Evolutionary conservation across 441 rosid genomes (phyloP).

Genomic region (Aquilaria agallochum): DNA sequence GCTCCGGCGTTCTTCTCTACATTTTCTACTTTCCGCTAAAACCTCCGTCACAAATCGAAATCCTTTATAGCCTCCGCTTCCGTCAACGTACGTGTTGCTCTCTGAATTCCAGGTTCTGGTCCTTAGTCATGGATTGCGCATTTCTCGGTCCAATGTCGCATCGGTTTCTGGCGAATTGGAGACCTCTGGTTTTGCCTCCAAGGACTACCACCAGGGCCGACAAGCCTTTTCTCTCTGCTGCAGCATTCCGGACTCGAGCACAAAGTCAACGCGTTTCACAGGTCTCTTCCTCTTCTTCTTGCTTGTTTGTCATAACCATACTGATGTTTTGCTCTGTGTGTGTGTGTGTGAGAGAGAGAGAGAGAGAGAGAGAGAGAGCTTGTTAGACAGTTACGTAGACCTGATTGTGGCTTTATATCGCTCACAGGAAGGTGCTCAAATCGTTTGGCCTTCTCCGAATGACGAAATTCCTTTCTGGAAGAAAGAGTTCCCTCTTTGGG

Average conservation of each 20-base stretch:
- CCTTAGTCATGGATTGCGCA: slow-evolving; percentile 13
- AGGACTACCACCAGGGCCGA: background rate
- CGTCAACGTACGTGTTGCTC: too few species aligned
- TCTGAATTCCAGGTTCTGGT: too few species aligned
- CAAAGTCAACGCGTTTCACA: background rate
- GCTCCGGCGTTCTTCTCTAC: too few species aligned
- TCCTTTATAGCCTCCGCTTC: too few species aligned
- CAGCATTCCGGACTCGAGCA: background rate
- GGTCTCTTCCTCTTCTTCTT: background rate
- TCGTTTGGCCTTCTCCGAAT: slow-evolving; percentile 42
- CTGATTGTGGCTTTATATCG: background rate
- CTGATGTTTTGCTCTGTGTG: background rate
- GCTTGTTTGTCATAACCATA: background rate
- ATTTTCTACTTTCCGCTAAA: too few species aligned
- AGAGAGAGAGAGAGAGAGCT: too few species aligned
- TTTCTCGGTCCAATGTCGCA: background rate
- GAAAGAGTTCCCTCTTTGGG: slow-evolving; percentile 37
- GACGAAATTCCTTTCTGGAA: slow-evolving; percentile 53
- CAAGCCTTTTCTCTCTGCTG: background rate
- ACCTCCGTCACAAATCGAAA: too few species aligned
- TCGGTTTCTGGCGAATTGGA: slow-evolving; percentile 7
- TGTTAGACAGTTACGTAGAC: background rate
- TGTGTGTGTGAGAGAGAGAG: too few species aligned
- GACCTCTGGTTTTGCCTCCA: background rate
- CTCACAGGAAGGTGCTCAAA: slow-evolving; percentile 18